Evolutionary conservation across 139 green algal genomes (phyloP), one percentile per base, ranked within the genome.

Genomic region (Nannochloris sp.): DNA sequence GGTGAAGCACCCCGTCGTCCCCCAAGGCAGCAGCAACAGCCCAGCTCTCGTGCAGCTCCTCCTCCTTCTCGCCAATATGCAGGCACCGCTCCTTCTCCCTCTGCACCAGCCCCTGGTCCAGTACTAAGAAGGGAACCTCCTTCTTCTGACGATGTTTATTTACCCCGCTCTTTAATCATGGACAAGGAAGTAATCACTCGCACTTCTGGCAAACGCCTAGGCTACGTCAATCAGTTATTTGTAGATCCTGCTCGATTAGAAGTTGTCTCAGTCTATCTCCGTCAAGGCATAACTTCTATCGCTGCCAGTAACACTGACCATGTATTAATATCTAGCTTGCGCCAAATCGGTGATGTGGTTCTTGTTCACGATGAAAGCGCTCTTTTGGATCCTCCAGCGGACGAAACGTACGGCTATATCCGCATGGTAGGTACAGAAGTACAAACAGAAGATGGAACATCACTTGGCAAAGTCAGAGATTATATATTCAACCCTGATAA

Each of bases 291-390:
- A 37, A 77, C 70, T 30, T 39, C 63, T 32, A 57, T 35, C 34
- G 25, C 15, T 25, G 25, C 1, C 8, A 10, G 33, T 27, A 14
- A 24, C 24, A 8, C 25, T 13, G 60, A 69, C 23, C 83, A 83
- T 53, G 58, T 93, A 3, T 69, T 70, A 3, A 72, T 93, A 27
- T 44, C 35, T 7, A 75, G 65, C 30, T 67, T 93, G 15, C 65
- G 57, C 3, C 81, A 93, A 69, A 84, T 92, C 38, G 81, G 83
- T 37, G 86, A 93, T 51, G 86, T 93, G 3, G 65, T 91, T 31
- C 76, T 93, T 29, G 83, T 93, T 25, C 77, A 91, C 48, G 79
- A 93, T 56, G 79, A 89, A 61, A 53, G 9, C 2, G 79, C 69
- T 23, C 44, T 87, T 35, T 64, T 62, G 51, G 73, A 84, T 38